Base-by-base conservation (phyloP, 129 eudicot genomes). In the Chrysanthemum seticuspe region DNA sequence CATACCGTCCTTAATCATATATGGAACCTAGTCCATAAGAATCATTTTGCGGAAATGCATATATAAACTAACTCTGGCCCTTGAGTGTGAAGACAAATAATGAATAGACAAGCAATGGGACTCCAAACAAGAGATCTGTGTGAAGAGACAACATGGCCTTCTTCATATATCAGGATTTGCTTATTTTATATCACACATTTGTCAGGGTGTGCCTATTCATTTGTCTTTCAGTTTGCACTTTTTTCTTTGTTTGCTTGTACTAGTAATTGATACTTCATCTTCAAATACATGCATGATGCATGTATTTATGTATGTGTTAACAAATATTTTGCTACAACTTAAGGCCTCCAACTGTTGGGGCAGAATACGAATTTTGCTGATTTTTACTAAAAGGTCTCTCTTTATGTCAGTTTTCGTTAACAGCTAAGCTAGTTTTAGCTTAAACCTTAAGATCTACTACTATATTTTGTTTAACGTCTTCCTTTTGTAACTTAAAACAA, bases 91-190 rank as follows among this genome's bases (percentile, higher is more conserved):
- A 57, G 62, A 57, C 31, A 57, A 57, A 57, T 18, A 12, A 57
- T 18, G 64, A 19, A 16, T 13, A 57, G 49, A 60, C 63, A 70
- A 36, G 13, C 57, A 16, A 55, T 54, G 56, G 49, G 66, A 71
- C 62, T 57, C 56, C 70, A 73, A 73, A 73, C n/a, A 54, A 48
- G 68, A 73, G 70, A 61, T 73, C 25, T 61, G 59, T 49, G 61
- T 62, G 10, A 73, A 73, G 61, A 73, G 77, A 73, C 77, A 73
- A 73, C 13, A 62, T 62, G 70, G 78, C 62, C 78, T 54, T 53
- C 74, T 54, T 54, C 31, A 15, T 27, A n/a, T n/a, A 15, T 27
- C 5, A 62, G 31, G 61, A 29, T 49, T 73, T 73, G 45, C 13
- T 45, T 23, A 45, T 61, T 44, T 14, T 60, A 15, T 71, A 56